Percentiles rank a stretch among this genome's conserved stretches.
Evolutionary conservation across 169 alveolate species (phyloP).

Genomic region (Neospora caninum): DNA sequence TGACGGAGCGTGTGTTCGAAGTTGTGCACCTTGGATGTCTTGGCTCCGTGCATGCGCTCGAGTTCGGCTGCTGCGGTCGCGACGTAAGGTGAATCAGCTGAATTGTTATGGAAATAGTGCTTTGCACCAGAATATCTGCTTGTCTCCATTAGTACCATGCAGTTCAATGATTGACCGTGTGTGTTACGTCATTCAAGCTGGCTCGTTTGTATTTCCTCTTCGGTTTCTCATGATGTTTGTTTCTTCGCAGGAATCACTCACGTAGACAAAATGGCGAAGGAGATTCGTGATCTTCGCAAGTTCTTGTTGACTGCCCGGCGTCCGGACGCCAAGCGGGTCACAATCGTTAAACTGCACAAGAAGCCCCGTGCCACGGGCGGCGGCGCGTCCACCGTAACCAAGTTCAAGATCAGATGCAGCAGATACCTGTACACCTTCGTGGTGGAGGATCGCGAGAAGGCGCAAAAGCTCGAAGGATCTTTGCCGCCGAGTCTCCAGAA

Average conservation of each 20-base stretch:
- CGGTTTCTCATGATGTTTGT: too few relatives aligned
- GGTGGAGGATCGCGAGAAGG: slow-evolving; percentile 93
- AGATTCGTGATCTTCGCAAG: slow-evolving; percentile 53
- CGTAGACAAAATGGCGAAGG: slow-evolving; percentile 42
- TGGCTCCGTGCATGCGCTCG: too few relatives aligned
- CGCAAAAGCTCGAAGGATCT: slow-evolving; percentile 91
- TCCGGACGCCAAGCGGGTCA: slow-evolving; percentile 45
- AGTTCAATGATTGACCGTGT: too few relatives aligned
- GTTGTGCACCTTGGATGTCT: too few relatives aligned
- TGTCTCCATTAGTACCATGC: too few relatives aligned
- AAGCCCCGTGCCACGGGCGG: slow-evolving; percentile 29
- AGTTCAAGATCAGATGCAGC: slow-evolving; percentile 94
- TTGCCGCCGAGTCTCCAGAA: slow-evolving; percentile 81
- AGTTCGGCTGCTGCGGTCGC: too few relatives aligned
- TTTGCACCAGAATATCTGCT: too few relatives aligned
- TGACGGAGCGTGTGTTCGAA: too few relatives aligned
- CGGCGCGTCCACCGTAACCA: slow-evolving; percentile 60
- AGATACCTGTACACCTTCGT: slow-evolving; percentile 92
- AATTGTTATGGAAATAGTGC: too few relatives aligned
- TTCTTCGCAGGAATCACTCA: background rate
- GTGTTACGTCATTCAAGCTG: too few relatives aligned
- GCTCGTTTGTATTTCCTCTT: too few relatives aligned
- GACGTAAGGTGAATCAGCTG: too few relatives aligned
- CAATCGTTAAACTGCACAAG: background rate
- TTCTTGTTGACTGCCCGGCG: slow-evolving; percentile 56